Evolutionary conservation across 257 asterid species (phyloP), one percentile per base, ranked within the genome.

Genomic region (Cordia subcordata): DNA sequence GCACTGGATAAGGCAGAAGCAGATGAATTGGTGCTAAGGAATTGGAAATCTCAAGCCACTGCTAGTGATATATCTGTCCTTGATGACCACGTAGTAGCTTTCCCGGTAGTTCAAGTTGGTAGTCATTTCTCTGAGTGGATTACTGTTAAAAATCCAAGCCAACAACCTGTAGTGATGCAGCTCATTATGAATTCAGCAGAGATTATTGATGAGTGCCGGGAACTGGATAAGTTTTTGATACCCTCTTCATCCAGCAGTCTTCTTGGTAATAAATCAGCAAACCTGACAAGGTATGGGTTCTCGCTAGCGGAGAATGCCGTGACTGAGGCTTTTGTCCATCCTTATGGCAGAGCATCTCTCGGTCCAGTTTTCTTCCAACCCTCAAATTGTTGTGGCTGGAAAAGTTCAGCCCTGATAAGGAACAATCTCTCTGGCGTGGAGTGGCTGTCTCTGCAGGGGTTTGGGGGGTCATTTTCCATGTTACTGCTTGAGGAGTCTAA

Each of bases 311-410:
- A 83, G 58, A 80, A 74, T 69, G 97, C 92, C 57, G 55, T 78
- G 59, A 89, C 96, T 37, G 97, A 93, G 76, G 96, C 91, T 60
- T 63, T 79, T 64, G 71, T 93, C 55, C 88, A 75, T 64, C 95
- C 97, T 27, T 56, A 71, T 60, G 83, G 80, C 44, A 67, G 58
- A 60, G 92, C 95, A 40, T 68, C 75, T 58, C 63, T 93, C 47
- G 99, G 99, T 40, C 99, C 97, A 17, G 70, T 93, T 66, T 66
- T 89, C 57, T 89, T 93, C 73, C 96, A 77, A 45, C 99, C 99
- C 20, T 82, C 95, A 35, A 77, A 82, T 64, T 75, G 82, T 53
- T 93, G 99, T 69, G 85, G 80, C 60, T 93, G 99, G 97, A 79
- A 65, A 68, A 82, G 95, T 65, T 82, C 97, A n/a, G 89, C 77